Evolutionary conservation across 2,329 filamentous ascomycete species (phyloP).

Genomic region (Ceratocystis ficicola): DNA sequence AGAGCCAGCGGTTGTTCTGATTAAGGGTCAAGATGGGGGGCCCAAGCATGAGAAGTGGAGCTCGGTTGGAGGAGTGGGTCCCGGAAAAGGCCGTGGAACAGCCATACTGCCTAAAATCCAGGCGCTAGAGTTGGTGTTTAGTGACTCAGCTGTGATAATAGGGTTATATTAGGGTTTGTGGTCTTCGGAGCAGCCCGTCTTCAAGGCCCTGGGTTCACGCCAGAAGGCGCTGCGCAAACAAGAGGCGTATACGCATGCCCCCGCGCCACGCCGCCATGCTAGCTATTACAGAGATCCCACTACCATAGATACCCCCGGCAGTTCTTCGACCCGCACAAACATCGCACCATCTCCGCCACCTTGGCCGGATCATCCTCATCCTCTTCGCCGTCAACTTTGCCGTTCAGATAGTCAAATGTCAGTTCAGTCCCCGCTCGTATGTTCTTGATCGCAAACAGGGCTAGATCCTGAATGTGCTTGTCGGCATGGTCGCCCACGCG

Average conservation of each 20-base stretch:
- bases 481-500: slow-evolving; percentile 67
- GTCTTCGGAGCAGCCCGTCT: too few relatives aligned
- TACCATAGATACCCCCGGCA: slow-evolving; percentile 62
- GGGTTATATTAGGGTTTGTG: background rate
- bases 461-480: slow-evolving; percentile 61
- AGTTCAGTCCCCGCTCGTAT: slow-evolving; percentile 56
- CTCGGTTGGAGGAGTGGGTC: background rate
- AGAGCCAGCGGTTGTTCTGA: too few relatives aligned
- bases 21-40: too few relatives aligned
- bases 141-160: background rate
- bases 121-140: background rate
- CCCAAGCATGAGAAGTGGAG: background rate
- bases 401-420: slow-evolving; percentile 69
- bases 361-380: slow-evolving; percentile 31
- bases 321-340: slow-evolving; percentile 50
- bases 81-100: background rate
- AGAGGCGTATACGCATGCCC: background rate
- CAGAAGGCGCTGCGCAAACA: background rate
- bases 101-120: background rate
- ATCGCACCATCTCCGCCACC: slow-evolving; percentile 42
- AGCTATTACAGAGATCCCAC: background rate
- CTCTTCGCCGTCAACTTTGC: slow-evolving; percentile 42
- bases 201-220: too few relatives aligned
- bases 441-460: slow-evolving; percentile 58
- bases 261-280: background rate